Percentiles rank a stretch among this genome's conserved stretches.
Evolutionary conservation across 371 early-diverging fungal species (phyloP).

Genomic region (Rhizopus arrhizus): DNA sequence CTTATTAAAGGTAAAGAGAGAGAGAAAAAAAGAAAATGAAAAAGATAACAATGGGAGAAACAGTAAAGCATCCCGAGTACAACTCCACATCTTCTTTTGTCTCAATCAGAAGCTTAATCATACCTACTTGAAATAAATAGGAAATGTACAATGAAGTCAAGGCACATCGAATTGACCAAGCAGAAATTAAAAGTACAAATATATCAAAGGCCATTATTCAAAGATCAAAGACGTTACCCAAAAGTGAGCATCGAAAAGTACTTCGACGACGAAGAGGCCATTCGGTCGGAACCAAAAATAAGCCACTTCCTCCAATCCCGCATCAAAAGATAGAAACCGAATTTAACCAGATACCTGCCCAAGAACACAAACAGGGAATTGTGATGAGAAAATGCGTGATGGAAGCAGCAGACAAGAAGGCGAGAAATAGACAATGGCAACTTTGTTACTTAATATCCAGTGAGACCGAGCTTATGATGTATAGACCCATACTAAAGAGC

Average conservation of each 20-base stretch:
- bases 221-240: constrained; percentile 17
- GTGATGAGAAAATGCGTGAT: constrained; percentile 41
- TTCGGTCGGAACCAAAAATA: constrained; percentile 8
- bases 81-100: too few relatives aligned
- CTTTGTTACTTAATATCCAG: constrained; percentile 25
- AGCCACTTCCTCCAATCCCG: not conserved
- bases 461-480: constrained; percentile 32
- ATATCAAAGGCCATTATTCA: not conserved
- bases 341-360: not conserved
- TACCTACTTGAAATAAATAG: constrained; percentile 11
- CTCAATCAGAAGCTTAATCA: too few relatives aligned
- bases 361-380: constrained; percentile 23
- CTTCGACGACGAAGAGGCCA: constrained; percentile 16
- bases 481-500: constrained; percentile 16
- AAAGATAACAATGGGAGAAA: not conserved
- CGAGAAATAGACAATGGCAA: constrained; percentile 36
- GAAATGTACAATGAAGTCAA: constrained; percentile 33
- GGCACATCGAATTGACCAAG: constrained; percentile 27
- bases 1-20: constrained; percentile 29
- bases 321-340: not conserved
- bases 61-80: too few relatives aligned
- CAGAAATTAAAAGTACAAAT: constrained; percentile 1
- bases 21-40: not conserved
- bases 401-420: constrained; percentile 29
- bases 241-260: not conserved